phyloP scores from a whole-genome alignment of 768 basidiomycete species.

The Hygrocybe punicea region DNA sequence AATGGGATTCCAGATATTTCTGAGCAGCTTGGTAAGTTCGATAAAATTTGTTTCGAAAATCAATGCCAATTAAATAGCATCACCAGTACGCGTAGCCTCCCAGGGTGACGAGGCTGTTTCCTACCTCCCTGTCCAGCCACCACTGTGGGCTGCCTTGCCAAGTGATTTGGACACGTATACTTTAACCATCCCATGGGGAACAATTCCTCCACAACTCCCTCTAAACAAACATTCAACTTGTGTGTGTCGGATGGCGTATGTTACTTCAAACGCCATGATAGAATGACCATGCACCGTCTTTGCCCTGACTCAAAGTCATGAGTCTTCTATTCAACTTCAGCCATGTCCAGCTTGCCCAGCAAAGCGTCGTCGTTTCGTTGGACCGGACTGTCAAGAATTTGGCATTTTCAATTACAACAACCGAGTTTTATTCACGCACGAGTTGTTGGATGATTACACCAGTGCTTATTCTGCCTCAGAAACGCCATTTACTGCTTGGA shows the following conservation, averaged over 20 bases:
- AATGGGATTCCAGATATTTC: too few species aligned
- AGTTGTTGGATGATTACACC: conserved; percentile 28
- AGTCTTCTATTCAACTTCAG: not conserved
- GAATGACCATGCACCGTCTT: not conserved
- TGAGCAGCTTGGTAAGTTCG: not conserved
- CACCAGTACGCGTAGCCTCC: not conserved
- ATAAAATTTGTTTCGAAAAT: not conserved
- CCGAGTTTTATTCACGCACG: conserved; percentile 21
- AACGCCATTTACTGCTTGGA: conserved; percentile 24
- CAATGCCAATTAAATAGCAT: not conserved
- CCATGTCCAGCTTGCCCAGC: not conserved
- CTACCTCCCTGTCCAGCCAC: not conserved
- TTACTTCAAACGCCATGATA: not conserved
- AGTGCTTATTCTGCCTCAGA: conserved; percentile 24
- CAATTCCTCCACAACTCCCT: not conserved
- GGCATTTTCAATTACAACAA: conserved; percentile 37
- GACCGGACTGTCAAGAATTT: not conserved
- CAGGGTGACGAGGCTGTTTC: not conserved
- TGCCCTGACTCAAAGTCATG: not conserved
- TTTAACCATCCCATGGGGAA: not conserved
- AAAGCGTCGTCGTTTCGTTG: not conserved
- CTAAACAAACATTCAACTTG: not conserved
- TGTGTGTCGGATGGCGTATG: not conserved
- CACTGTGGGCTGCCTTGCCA: not conserved
- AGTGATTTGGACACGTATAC: not conserved